A percentile compares a stretch with the other conserved stretches of the same genome.
Conservation (phyloP, 352 stramenopile genomes). For the Thraustochytrium striatum region DNA sequence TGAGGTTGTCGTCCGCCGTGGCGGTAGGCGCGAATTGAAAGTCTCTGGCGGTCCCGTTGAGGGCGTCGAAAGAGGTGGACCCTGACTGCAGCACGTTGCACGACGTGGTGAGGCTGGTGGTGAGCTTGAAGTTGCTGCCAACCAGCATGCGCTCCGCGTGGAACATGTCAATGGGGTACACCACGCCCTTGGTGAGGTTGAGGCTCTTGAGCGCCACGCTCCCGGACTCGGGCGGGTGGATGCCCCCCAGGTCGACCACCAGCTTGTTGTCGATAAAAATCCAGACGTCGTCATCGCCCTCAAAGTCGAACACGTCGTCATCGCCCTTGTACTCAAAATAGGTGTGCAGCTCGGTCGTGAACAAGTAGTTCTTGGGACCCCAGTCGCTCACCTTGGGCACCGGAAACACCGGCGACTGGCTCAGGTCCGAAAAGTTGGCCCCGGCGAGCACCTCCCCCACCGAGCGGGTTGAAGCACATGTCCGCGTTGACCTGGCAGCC, state of each 20-base stretch:
- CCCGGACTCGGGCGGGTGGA: neutral
- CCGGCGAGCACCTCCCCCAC: too few species aligned
- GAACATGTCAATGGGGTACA: conserved; percentile 35
- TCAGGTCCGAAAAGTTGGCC: too few species aligned
- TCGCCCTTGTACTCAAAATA: conserved; percentile 19
- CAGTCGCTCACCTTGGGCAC: neutral
- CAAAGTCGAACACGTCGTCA: conserved; percentile 10
- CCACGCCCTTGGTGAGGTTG: neutral
- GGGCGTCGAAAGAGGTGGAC: neutral
- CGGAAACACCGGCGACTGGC: neutral
- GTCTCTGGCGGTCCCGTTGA: neutral
- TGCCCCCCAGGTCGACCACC: conserved; percentile 4
- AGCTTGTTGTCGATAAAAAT: conserved; percentile 20
- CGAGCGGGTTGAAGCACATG: too few species aligned
- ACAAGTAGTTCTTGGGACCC: conserved; percentile 13
- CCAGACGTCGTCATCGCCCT: conserved; percentile 28
- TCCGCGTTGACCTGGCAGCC: too few species aligned
- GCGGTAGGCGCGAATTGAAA: too few species aligned
- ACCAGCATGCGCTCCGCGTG: conserved; percentile 8
- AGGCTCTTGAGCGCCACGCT: neutral
- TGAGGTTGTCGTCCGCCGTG: too few species aligned
- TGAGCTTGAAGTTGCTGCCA: conserved; percentile 13
- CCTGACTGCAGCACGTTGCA: conserved; percentile 7
- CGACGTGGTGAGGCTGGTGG: neutral
- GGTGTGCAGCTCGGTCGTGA: conserved; percentile 23